Conservation (phyloP, 1,284 basidiomycete species). For the Uromyces viciae-fabae region DNA sequence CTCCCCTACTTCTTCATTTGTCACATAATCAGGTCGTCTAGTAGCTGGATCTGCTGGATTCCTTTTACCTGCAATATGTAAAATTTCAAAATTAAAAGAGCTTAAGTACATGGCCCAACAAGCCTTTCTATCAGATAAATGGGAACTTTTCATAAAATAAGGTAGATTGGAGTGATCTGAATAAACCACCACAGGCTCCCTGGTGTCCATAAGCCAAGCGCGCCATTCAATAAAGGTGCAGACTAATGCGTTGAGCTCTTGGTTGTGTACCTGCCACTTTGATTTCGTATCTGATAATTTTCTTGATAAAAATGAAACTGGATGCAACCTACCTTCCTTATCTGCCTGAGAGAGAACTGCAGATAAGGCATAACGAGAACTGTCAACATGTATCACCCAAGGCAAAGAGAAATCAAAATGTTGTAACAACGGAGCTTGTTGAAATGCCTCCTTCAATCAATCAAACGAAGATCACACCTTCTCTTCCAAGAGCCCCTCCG, state of each 20-base stretch:
- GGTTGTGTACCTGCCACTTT: slow-evolving; percentile 1
- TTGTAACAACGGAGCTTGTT: not conserved
- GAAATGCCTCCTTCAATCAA: not conserved
- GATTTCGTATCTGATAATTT: not conserved
- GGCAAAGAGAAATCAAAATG: not conserved
- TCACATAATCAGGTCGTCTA: not conserved
- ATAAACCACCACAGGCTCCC: not conserved
- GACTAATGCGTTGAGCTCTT: not conserved
- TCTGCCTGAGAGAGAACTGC: not conserved
- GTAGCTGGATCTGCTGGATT: not conserved
- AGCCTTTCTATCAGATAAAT: not conserved
- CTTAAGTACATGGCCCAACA: not conserved
- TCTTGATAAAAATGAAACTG: not conserved
- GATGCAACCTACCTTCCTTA: not conserved
- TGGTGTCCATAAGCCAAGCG: not conserved
- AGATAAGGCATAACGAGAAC: not conserved
- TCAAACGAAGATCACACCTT: not conserved
- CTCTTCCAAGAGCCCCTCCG: not conserved
- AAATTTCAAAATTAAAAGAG: not conserved
- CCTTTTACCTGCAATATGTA: not conserved
- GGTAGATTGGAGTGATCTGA: slow-evolving; percentile 1
- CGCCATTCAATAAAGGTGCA: not conserved
- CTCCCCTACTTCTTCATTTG: no score
- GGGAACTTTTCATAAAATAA: not conserved
- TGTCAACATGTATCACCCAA: not conserved